Conservation (phyloP, 2,329 filamentous ascomycete species). For the Penicillium freii region DNA sequence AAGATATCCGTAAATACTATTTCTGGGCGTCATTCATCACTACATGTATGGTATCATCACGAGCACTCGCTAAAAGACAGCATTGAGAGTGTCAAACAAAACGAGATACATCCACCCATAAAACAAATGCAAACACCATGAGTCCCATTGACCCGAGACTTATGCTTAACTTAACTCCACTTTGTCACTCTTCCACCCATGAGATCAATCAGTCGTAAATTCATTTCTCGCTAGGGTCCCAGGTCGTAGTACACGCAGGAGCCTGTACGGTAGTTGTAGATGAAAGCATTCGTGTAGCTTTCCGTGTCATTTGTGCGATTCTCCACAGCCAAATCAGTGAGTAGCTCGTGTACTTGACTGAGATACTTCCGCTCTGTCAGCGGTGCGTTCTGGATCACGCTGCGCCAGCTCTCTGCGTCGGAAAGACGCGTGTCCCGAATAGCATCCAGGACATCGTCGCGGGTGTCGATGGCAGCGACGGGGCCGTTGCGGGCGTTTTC, state of each 20-base stretch:
- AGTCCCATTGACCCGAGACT: conserved; percentile 10
- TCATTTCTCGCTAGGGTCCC: conserved; percentile 33
- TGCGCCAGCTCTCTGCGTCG: conserved; percentile 80
- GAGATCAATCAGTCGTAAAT: conserved; percentile 11
- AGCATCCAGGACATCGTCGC: conserved; percentile 75
- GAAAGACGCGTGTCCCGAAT: conserved; percentile 72
- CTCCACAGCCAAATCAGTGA: conserved; percentile 61
- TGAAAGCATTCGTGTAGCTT: conserved; percentile 68
- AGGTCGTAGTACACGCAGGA: conserved; percentile 85
- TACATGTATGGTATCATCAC: conserved; percentile 17
- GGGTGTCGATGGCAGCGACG: conserved; percentile 82
- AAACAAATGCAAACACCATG: conserved; percentile 11
- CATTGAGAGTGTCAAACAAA: conserved; percentile 14
- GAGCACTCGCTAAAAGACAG: conserved; percentile 18
- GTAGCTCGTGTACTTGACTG: conserved; percentile 74
- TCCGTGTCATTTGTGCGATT: conserved; percentile 44
- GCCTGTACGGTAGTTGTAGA: conserved; percentile 88
- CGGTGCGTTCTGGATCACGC: conserved; percentile 73
- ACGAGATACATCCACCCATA: conserved; percentile 5
- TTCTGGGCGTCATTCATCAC: conserved; percentile 19
- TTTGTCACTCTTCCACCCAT: background rate
- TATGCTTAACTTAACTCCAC: conserved; percentile 1
- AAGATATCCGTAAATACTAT: conserved; percentile 7
- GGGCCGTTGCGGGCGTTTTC: conserved; percentile 72
- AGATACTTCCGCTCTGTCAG: conserved; percentile 79